phyloP scores from a whole-genome alignment of 108 stramenopile genomes.

The Cyclotella baltica region DNA sequence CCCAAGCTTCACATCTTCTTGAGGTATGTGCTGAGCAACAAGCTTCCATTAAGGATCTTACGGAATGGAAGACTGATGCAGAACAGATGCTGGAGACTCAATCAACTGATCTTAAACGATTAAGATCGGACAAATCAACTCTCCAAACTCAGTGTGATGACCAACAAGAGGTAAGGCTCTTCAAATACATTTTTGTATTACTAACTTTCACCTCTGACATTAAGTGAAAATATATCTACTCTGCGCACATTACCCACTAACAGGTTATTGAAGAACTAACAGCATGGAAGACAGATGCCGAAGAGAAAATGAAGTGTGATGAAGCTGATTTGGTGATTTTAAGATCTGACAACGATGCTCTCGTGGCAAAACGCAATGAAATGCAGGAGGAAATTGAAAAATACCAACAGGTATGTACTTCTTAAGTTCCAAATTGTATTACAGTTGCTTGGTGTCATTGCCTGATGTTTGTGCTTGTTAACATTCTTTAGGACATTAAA shows the following conservation, averaged over 20 bases:
- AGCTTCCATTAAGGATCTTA: slow-evolving; percentile 5
- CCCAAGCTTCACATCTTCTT: neutral
- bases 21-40: slow-evolving; percentile 3
- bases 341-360: neutral
- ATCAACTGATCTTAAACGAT: neutral
- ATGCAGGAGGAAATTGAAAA: neutral
- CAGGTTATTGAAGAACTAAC: slow-evolving; percentile 5
- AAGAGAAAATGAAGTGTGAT: neutral
- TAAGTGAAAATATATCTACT: no score
- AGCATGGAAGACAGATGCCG: neutral
- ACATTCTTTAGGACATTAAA: neutral
- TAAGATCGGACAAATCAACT: neutral
- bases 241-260: no score
- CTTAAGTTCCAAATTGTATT: no score
- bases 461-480: no score
- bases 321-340: neutral
- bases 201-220: no score
- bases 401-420: no score
- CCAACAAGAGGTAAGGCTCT: neutral
- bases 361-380: neutral
- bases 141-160: neutral
- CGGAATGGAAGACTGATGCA: neutral
- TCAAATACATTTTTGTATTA: no score
- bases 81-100: neutral
- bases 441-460: no score